Percentiles rank a stretch among this genome's conserved stretches.
phyloP scores from a whole-genome alignment of 768 basidiomycete species.

The Tylopilus subfusipes region DNA sequence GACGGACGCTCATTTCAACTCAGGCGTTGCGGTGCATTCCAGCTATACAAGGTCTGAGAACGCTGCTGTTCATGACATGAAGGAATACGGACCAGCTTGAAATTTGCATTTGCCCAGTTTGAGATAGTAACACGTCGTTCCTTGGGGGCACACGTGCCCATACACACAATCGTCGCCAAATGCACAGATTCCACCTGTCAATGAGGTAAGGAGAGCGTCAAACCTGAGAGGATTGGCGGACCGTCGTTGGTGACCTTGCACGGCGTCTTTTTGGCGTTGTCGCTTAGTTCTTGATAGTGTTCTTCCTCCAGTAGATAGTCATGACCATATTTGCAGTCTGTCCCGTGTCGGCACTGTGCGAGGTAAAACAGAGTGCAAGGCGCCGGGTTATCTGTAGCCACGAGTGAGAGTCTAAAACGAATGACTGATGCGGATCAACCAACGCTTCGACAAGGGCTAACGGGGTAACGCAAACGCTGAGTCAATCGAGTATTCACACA shows the following conservation, averaged over 20 bases:
- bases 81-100: conserved; percentile 45
- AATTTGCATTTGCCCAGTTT: conserved; percentile 63
- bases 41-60: conserved; percentile 25
- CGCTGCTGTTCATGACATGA: conserved; percentile 6
- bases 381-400: conserved; percentile 48
- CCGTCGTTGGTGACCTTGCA: conserved; percentile 60
- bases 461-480: conserved; percentile 11
- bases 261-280: conserved; percentile 59
- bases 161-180: conserved; percentile 59
- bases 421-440: conserved; percentile 26
- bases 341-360: conserved; percentile 55
- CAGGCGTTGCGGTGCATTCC: conserved; percentile 39
- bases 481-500: conserved; percentile 12
- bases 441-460: conserved; percentile 62
- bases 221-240: conserved; percentile 20
- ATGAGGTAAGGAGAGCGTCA: neutral
- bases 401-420: neutral
- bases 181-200: conserved; percentile 49
- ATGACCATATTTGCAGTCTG: conserved; percentile 58
- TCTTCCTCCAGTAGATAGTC: conserved; percentile 56
- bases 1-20: no score
- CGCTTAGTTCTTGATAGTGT: conserved; percentile 49
- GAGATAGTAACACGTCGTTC: conserved; percentile 47
- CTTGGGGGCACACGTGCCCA: conserved; percentile 41
- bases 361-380: conserved; percentile 68